phyloP scores from a whole-genome alignment of 495 filamentous ascomycete genomes.

The Hyaloscypha variabilis region DNA sequence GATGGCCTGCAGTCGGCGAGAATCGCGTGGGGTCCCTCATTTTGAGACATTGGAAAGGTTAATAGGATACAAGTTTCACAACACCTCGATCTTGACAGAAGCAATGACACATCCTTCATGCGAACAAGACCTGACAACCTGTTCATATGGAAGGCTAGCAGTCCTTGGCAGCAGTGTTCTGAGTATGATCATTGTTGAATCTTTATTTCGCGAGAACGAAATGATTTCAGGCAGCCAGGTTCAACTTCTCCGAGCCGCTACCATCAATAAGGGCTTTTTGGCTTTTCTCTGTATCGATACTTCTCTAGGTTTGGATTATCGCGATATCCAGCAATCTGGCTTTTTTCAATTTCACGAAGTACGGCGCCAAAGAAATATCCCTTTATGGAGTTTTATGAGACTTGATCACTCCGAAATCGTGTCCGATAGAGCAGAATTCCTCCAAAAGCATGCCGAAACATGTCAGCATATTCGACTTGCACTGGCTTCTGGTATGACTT shows the following conservation, averaged over 20 bases:
- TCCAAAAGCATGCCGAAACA: conserved; percentile 46
- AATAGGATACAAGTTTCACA: conserved; percentile 70
- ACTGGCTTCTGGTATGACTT: conserved; percentile 48
- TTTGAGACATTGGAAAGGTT: conserved; percentile 51
- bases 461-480: conserved; percentile 50
- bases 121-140: conserved; percentile 41
- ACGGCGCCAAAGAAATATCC: conserved; percentile 17
- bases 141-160: conserved; percentile 76
- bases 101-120: conserved; percentile 83
- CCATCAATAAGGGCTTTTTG: conserved; percentile 82
- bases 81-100: conserved; percentile 72
- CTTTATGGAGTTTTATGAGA: conserved; percentile 73
- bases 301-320: conserved; percentile 53
- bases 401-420: conserved; percentile 47
- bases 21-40: neutral
- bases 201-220: neutral
- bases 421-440: conserved; percentile 43
- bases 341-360: neutral
- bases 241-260: conserved; percentile 70
- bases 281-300: conserved; percentile 57
- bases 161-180: conserved; percentile 90
- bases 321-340: conserved; percentile 31
- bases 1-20: neutral
- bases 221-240: conserved; percentile 57
- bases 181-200: conserved; percentile 68